Conservation (phyloP, 2,329 filamentous ascomycete genomes). For the Alternaria tenuissima region DNA sequence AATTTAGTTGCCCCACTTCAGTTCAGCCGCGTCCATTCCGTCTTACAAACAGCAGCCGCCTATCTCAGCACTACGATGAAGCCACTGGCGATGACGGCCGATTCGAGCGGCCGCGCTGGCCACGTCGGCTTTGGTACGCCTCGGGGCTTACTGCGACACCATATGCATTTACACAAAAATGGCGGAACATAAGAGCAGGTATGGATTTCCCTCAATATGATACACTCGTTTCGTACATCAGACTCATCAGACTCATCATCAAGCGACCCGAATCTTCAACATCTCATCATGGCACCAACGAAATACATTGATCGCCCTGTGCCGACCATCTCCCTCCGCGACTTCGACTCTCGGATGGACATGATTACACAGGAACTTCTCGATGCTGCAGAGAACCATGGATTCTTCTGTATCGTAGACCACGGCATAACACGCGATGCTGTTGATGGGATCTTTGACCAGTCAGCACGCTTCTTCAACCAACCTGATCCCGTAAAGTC, state of each 20-base stretch:
- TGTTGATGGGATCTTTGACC: constrained; percentile 62
- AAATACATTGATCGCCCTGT: constrained; percentile 20
- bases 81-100: constrained; percentile 4
- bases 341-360: constrained; percentile 63
- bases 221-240: neutral
- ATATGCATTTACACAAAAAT: neutral
- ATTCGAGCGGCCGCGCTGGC: constrained; percentile 2
- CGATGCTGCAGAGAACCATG: constrained; percentile 64
- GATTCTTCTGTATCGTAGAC: constrained; percentile 67
- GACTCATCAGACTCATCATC: neutral
- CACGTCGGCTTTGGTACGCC: neutral
- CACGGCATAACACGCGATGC: constrained; percentile 62
- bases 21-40: neutral
- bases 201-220: neutral
- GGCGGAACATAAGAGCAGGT: constrained; percentile 11
- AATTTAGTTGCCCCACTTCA: constrained; percentile 11
- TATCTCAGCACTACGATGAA: neutral
- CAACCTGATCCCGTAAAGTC: constrained; percentile 55
- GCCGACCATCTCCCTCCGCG: constrained; percentile 58
- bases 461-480: constrained; percentile 65
- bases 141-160: neutral
- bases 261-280: neutral
- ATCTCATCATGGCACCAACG: constrained; percentile 20
- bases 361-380: constrained; percentile 63
- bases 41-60: neutral